Evolutionary conservation across 768 basidiomycete species (phyloP).

Genomic region (Rickenella mellea): DNA sequence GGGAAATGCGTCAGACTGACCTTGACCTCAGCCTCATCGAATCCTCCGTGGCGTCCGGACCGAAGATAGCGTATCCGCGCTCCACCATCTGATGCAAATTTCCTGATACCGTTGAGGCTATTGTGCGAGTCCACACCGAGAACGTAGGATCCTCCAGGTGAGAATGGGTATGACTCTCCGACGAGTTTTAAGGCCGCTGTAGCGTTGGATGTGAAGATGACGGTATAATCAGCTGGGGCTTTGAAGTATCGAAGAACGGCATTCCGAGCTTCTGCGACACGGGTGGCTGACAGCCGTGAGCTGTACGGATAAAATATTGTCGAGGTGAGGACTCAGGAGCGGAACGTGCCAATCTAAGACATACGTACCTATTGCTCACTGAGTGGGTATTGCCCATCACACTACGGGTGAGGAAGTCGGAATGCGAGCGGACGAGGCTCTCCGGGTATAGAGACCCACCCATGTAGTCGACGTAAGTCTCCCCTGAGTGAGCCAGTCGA

Average conservation of each 20-base stretch:
- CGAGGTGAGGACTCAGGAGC: not conserved
- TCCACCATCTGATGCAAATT: slow-evolving; percentile 51
- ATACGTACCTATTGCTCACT: slow-evolving; percentile 60
- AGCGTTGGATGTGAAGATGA: slow-evolving; percentile 76
- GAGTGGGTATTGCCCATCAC: slow-evolving; percentile 83
- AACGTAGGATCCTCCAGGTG: slow-evolving; percentile 45
- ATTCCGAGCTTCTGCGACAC: slow-evolving; percentile 58
- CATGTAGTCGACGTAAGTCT: slow-evolving; percentile 84
- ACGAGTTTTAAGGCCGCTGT: slow-evolving; percentile 73
- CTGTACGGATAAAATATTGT: slow-evolving; percentile 24
- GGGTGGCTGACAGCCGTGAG: slow-evolving; percentile 58
- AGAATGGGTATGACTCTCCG: slow-evolving; percentile 73
- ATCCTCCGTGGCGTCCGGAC: slow-evolving; percentile 54
- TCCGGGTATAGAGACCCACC: slow-evolving; percentile 76
- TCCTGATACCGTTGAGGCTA: slow-evolving; percentile 73
- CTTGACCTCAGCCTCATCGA: slow-evolving; percentile 48
- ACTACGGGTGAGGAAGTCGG: slow-evolving; percentile 53
- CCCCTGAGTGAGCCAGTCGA: slow-evolving; percentile 48
- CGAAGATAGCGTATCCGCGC: slow-evolving; percentile 56
- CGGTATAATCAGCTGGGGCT: slow-evolving; percentile 68
- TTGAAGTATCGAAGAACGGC: slow-evolving; percentile 71
- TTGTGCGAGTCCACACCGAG: slow-evolving; percentile 77
- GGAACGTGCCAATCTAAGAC: not conserved
- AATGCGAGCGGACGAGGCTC: slow-evolving; percentile 61
- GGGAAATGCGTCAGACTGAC: no score